Evolutionary conservation across 352 stramenopile genomes (phyloP).

Genomic region (Peronosclerospora sorghi): DNA sequence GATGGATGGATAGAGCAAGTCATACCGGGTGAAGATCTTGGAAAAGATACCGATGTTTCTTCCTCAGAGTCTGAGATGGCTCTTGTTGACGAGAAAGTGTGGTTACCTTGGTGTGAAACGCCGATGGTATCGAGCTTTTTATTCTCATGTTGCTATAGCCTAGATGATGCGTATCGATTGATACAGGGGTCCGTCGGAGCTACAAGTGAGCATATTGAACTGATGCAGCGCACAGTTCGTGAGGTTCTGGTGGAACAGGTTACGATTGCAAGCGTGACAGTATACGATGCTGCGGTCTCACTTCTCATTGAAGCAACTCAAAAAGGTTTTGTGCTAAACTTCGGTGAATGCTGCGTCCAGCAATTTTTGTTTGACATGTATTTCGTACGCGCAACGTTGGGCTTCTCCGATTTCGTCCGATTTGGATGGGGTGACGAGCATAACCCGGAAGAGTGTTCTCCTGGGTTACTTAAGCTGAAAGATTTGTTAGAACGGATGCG

Average conservation of each 20-base stretch:
- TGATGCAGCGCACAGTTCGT: slow-evolving; percentile 60
- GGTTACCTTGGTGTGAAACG: slow-evolving; percentile 78
- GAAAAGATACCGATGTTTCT: slow-evolving; percentile 28
- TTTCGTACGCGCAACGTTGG: slow-evolving; percentile 75
- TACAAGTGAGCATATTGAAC: slow-evolving; percentile 30
- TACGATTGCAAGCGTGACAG: slow-evolving; percentile 58
- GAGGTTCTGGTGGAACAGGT: slow-evolving; percentile 67
- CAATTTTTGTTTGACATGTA: slow-evolving; percentile 87
- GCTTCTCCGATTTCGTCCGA: slow-evolving; percentile 78
- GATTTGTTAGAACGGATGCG: slow-evolving; percentile 65
- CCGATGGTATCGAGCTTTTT: slow-evolving; percentile 74
- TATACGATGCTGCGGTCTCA: slow-evolving; percentile 57
- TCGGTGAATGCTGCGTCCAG: slow-evolving; percentile 74
- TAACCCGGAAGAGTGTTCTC: slow-evolving; percentile 39
- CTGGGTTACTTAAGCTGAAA: slow-evolving; percentile 42
- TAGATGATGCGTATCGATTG: slow-evolving; percentile 72
- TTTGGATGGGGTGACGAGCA: slow-evolving; percentile 83
- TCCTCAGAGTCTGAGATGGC: slow-evolving; percentile 31
- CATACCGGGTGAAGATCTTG: slow-evolving; percentile 36
- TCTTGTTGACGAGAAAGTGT: slow-evolving; percentile 63
- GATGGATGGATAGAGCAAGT: slow-evolving; percentile 68
- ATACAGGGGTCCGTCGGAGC: slow-evolving; percentile 31
- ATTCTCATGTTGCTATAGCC: slow-evolving; percentile 71
- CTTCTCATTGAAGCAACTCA: slow-evolving; percentile 40
- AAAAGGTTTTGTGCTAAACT: slow-evolving; percentile 50